Conservation (phyloP, 345 rosid species). For the Barbarea vulgaris region DNA sequence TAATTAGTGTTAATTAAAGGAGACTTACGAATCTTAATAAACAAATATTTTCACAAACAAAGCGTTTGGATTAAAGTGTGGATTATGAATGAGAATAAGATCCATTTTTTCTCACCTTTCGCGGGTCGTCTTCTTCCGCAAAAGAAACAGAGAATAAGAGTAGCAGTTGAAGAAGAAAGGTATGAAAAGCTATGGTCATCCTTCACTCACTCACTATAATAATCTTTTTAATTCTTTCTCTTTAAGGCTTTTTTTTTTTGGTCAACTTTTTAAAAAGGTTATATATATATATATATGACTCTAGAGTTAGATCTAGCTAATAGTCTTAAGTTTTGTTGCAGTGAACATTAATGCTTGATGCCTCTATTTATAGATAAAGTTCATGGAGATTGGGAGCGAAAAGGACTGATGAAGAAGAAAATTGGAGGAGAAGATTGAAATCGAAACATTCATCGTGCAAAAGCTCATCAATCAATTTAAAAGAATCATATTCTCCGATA, state of each 20-base stretch:
- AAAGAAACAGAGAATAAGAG: constrained; percentile 12
- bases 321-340: neutral
- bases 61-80: neutral
- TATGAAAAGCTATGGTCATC: constrained; percentile 2
- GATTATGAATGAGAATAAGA: neutral
- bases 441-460: constrained; percentile 21
- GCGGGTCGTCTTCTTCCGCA: constrained; percentile 7
- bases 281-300: no score
- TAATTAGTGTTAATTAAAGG: neutral
- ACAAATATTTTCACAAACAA: neutral
- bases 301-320: no score
- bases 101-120: constrained; percentile 13
- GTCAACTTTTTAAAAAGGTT: neutral
- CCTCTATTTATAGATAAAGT: constrained; percentile 20
- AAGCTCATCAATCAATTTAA: constrained; percentile 30
- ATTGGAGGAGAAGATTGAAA: constrained; percentile 21
- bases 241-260: neutral
- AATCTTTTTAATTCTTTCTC: neutral
- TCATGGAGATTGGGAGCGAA: neutral
- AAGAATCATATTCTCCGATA: constrained; percentile 24
- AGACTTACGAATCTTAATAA: neutral
- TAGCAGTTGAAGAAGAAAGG: constrained; percentile 23
- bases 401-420: neutral
- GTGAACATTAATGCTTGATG: neutral
- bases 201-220: constrained; percentile 3